Evolutionary conservation across 306 rosid genomes (phyloP), one percentile per base, ranked within the genome.

Genomic region (Cicer yamashitae): DNA sequence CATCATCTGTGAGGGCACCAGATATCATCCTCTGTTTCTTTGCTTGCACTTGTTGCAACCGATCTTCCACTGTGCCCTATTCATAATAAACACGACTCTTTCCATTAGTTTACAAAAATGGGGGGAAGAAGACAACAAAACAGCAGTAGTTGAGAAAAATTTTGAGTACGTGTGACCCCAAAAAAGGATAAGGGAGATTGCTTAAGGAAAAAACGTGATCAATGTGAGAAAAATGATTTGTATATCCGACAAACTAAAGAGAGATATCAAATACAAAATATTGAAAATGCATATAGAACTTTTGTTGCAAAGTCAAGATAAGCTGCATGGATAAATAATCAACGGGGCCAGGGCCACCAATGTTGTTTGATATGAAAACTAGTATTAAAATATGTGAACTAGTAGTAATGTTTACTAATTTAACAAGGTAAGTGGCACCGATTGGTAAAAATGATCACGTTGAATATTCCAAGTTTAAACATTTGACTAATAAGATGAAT

Each of bases 1-100:
- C 96, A 53, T 91, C 90, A 15, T 93, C 87, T 1, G 91, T 89
- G 57, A 91, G 90, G 54, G 97, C 92, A 59, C 96, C 96, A 3
- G 93, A 78, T 70, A 93, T 91, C 96, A 93, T 82, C 43, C 85
- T 74, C 78, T 91, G 92, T 85, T 89, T 91, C 78, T 85, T 84
- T 4, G 88, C 93, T 57, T 93, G 97, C 10, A 93, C 92, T 80
- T 78, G 92, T 75, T 87, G 94, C 86, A 93, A 68, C 1, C 88
- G 79, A 52, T 87, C 96, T 78, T 91, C 96, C 64, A 88, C 92
- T 1, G 96, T 89, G 79, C 75, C 87, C 94, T 91, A 81, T 73
- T 52, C 20, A 65, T 45, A 48, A 56, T 22, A 14, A 37, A 52
- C 34, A 70, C 6, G 7, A 70, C 1, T 9, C 17, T 47, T 51